These are phyloP conservation scores for Erysimum cheiranthoides DNA, from an alignment of 345 rosid genomes.

Conservation along the genomic window DNA sequence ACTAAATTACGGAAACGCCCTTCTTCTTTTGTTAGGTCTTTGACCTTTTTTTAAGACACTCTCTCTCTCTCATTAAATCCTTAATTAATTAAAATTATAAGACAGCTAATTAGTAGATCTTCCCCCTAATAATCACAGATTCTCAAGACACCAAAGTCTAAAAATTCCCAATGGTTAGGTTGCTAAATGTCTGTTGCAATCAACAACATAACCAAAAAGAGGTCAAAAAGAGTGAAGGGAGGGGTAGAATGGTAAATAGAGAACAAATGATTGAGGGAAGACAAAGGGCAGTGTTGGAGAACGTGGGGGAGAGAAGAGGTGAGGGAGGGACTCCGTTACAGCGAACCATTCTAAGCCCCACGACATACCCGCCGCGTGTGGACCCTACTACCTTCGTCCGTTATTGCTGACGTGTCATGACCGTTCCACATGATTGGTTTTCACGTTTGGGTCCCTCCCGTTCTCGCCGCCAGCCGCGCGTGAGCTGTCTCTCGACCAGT, in stretches of 20 bases:
- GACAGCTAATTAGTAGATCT: slow-evolving; percentile 32
- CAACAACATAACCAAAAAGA: not conserved
- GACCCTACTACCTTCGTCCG: slow-evolving; percentile 44
- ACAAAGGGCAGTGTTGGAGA: slow-evolving; percentile 52
- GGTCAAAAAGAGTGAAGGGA: slow-evolving; percentile 4
- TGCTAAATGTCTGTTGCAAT: slow-evolving; percentile 3
- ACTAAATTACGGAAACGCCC: slow-evolving; percentile 35
- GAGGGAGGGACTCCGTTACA: slow-evolving; percentile 40
- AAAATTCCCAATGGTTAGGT: not conserved
- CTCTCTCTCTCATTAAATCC: slow-evolving; percentile 1
- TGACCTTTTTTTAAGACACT: slow-evolving; percentile 23
- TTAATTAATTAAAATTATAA: slow-evolving; percentile 8
- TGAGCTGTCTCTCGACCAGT: slow-evolving; percentile 63
- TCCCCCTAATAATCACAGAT: slow-evolving; percentile 1
- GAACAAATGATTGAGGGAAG: slow-evolving; percentile 55
- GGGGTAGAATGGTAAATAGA: slow-evolving; percentile 49
- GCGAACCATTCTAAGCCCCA: slow-evolving; percentile 40
- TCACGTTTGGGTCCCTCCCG: slow-evolving; percentile 38
- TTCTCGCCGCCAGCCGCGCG: slow-evolving; percentile 53
- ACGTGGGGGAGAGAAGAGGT: slow-evolving; percentile 51
- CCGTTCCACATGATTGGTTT: slow-evolving; percentile 66
- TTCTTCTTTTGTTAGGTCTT: slow-evolving; percentile 17
- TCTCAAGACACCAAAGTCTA: not conserved
- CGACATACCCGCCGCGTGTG: slow-evolving; percentile 39
- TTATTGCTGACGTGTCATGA: slow-evolving; percentile 55